These are phyloP conservation scores for Gypsophila paniculata DNA, from an alignment of 179 eudicot genomes.

Conservation along the genomic window DNA sequence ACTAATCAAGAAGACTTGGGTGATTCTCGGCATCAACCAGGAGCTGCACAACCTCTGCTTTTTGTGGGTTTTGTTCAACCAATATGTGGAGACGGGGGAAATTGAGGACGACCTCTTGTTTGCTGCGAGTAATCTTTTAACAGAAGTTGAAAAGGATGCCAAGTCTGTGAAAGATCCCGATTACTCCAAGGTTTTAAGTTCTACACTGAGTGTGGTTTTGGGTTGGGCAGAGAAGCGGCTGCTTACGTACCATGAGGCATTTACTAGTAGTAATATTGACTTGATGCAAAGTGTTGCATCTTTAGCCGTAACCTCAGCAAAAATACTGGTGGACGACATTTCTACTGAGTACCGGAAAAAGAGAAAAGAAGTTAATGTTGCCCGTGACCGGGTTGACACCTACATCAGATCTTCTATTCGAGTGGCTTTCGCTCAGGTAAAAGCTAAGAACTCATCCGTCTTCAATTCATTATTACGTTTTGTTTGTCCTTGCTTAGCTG, in stretches of 20 bases:
- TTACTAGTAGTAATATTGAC: constrained; percentile 50
- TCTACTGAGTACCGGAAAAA: constrained; percentile 54
- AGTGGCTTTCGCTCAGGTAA: constrained; percentile 73
- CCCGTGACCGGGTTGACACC: constrained; percentile 58
- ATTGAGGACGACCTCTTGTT: constrained; percentile 64
- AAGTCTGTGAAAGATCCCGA: constrained; percentile 45
- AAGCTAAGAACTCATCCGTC: background rate
- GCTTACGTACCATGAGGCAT: constrained; percentile 64
- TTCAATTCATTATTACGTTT: background rate
- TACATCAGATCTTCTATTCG: constrained; percentile 82
- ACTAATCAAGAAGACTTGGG: constrained; percentile 85
- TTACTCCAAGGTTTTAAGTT: constrained; percentile 50
- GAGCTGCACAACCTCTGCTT: constrained; percentile 74
- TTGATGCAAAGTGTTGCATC: constrained; percentile 66
- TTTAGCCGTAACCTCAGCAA: constrained; percentile 56
- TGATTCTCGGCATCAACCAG: constrained; percentile 63
- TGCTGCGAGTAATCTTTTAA: constrained; percentile 68
- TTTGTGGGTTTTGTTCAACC: constrained; percentile 69
- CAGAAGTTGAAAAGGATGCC: constrained; percentile 66
- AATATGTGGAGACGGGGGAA: constrained; percentile 63
- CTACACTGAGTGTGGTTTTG: constrained; percentile 45
- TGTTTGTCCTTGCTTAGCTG: constrained; percentile 3
- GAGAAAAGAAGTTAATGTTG: constrained; percentile 55
- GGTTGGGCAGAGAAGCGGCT: constrained; percentile 82
- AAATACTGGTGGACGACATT: constrained; percentile 51